phyloP scores from a whole-genome alignment of 208 protist species.

The Blechomonas ayalai region DNA sequence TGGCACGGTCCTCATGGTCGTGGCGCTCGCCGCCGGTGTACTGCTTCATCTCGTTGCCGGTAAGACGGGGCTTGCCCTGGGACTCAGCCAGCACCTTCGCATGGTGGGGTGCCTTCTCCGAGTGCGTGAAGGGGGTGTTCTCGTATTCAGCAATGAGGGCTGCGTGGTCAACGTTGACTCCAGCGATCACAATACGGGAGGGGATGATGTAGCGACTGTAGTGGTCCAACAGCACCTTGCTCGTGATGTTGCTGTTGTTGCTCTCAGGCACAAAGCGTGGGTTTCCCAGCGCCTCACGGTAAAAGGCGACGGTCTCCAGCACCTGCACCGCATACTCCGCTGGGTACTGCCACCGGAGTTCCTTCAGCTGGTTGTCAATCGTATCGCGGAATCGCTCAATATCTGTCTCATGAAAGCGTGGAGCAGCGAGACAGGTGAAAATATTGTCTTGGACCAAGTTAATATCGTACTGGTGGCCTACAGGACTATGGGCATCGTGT shows the following conservation, averaged over 20 bases:
- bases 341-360: slow-evolving; percentile 74
- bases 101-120: slow-evolving; percentile 56
- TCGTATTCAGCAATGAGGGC: slow-evolving; percentile 84
- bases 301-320: slow-evolving; percentile 84
- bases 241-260: slow-evolving; percentile 60
- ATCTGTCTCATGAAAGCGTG: slow-evolving; percentile 72
- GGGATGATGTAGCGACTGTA: slow-evolving; percentile 70
- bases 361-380: slow-evolving; percentile 79
- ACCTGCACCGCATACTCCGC: slow-evolving; percentile 66
- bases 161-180: slow-evolving; percentile 83
- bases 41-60: slow-evolving; percentile 46
- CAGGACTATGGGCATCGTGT: too few relatives aligned
- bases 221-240: slow-evolving; percentile 64
- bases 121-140: slow-evolving; percentile 72
- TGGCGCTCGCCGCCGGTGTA: slow-evolving; percentile 74
- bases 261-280: slow-evolving; percentile 71
- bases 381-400: slow-evolving; percentile 82
- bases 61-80: slow-evolving; percentile 9
- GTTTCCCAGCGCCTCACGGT: slow-evolving; percentile 82
- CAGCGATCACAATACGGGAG: slow-evolving; percentile 72
- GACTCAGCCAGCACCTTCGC: slow-evolving; percentile 19
- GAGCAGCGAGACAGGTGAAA: slow-evolving; percentile 69
- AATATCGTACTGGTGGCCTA: slow-evolving; percentile 25
- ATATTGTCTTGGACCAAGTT: slow-evolving; percentile 78
- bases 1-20: slow-evolving; percentile 79